Base-by-base conservation (phyloP, 495 filamentous ascomycete species). In the Glonium stellatum region DNA sequence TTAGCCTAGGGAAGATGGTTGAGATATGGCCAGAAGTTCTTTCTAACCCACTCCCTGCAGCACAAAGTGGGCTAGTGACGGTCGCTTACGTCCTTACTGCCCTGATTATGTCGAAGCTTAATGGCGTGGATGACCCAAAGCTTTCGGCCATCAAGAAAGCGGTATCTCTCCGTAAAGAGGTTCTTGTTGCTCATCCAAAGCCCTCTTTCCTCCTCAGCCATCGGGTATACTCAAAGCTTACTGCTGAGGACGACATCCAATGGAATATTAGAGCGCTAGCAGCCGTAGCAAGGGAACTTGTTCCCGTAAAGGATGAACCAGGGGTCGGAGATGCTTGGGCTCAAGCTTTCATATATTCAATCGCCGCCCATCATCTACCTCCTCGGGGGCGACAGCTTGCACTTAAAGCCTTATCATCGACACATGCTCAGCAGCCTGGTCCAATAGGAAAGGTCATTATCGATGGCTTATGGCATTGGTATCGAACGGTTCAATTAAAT, bases 201-300 rank as follows among this genome's bases (percentile, higher is more conserved):
- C 83, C 87, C 10, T 92, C 90, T 0, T 92, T 92, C 70, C 76
- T 97, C 6, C 78, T 97, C 0, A 96, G 90, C 68, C 82, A 84
- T 21, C 87, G 85, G 53, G 81, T 92, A 8, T 97, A 91, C 73
- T 80, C 85, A 36, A 96, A 95, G 67, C 69, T 97, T 18, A 72
- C 77, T 4, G 73, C 73, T 6, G 81, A 87, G 44, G 84, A 89
- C 19, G 93, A 97, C 63, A 73, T 88, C 25, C 76, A 75, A 51
- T 97, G 95, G 90, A 75, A 84, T 37, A 73, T 85, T 36, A 82
- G 87, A 56, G 84, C 88, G 41, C 78, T 98, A 50, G 72, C 79
- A 9, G 81, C 84, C 27, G 75, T 86, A 34, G 76, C 84, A 5
- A 69, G 77, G 8, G 72, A 76, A 1, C 57, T 73, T 0, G 55